Base-by-base conservation (phyloP, 2,329 filamentous ascomycete species). In the Colletotrichum aenigma region DNA sequence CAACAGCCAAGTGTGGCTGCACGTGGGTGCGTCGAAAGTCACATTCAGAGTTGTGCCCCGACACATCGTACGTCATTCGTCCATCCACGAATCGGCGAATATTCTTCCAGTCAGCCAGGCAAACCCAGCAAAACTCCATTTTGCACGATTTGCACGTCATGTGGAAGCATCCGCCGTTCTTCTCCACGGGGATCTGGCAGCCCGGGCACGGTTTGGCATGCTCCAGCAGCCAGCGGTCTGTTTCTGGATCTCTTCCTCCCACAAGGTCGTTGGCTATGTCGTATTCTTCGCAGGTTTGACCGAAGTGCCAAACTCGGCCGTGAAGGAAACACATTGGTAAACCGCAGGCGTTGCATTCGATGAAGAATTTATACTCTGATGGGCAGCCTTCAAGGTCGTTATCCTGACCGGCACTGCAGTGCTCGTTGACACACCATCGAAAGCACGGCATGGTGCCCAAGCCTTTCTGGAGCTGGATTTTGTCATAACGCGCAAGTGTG, bases 71-170 rank as follows among this genome's bases (percentile, higher is more conserved):
- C 43, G 43, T 21, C 43, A 21, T 21, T 13, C n/a, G 55, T 24
- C 55, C 55, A 28, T 58, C 26, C 13, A 58, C 16, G 55, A 61
- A 1, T 21, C 43, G 43, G 43, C 18, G n/a, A 12, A 80, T 78
- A 3, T 66, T 66, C 15, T 34, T 64, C 78, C 79, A 81, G 34
- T 79, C 77, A n/a, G 79, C 80, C 15, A 81, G 64, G 34, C 81
- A 83, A 66, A 79, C 77, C 82, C 81, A 83, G 79, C 81, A 82
- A 70, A 83, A 86, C 77, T 86, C 82, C 66, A 83, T 81, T 24
- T 80, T 79, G 78, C 85, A 86, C 60, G 81, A 80, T 13, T 80
- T 75, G 77, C 84, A 86, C 1, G 82, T 85, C 85, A 86, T 86
- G 76, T 86, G 85, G 74, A 84, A 85, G 74, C 84, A 86, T 0